Percentiles rank a stretch among this genome's conserved stretches.
Conservation (phyloP, 257 asterid species). For the Phtheirospermum japonicum region DNA sequence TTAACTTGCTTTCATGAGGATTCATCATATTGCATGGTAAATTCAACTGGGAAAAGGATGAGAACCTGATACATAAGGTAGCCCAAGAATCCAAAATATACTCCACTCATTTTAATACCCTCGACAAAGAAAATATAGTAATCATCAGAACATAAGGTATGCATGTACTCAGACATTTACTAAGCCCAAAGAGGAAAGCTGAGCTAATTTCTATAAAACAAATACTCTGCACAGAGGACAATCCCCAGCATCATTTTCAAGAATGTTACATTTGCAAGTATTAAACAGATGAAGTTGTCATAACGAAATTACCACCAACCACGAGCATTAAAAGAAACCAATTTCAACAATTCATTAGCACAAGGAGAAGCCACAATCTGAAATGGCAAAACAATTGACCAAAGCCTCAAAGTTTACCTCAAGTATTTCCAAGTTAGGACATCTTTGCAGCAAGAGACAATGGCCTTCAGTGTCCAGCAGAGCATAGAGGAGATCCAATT, state of each 20-base stretch:
- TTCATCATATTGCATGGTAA: slow-evolving; percentile 18
- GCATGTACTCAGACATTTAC: neutral
- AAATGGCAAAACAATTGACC: neutral
- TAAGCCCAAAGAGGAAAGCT: neutral
- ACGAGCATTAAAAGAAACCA: neutral
- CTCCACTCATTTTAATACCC: slow-evolving; percentile 6
- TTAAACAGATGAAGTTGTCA: neutral
- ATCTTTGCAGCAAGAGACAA: slow-evolving; percentile 43
- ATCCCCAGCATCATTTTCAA: neutral
- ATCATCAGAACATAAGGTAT: neutral
- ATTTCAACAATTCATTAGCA: no score
- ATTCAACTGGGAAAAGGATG: neutral
- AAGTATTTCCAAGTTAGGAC: slow-evolving; percentile 57
- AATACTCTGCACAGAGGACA: neutral
- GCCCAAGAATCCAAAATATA: slow-evolving; percentile 5
- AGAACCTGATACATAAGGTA: neutral
- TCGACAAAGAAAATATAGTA: neutral
- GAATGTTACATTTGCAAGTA: neutral
- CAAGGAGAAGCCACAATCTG: neutral
- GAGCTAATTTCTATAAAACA: slow-evolving; percentile 8
- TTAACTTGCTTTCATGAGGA: neutral
- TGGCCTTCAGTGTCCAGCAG: slow-evolving; percentile 57
- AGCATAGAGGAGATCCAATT: slow-evolving; percentile 53
- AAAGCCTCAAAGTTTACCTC: slow-evolving; percentile 35
- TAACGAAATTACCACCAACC: neutral